Base-by-base conservation (phyloP, 208 protist species). In the Plasmodiophora brassicae region DNA sequence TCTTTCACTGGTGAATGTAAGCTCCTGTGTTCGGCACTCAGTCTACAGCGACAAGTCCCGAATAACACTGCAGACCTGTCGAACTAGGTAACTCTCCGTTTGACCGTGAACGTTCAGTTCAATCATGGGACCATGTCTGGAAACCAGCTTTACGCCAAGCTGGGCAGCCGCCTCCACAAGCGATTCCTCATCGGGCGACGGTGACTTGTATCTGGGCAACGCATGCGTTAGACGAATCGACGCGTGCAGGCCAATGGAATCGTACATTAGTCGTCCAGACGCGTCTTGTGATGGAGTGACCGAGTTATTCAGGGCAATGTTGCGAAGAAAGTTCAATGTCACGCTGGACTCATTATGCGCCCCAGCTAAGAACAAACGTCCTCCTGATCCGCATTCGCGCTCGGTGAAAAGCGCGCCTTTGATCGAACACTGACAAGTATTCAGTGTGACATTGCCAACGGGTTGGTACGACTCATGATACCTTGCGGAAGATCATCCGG, bases 141-240 rank as follows among this genome's bases (percentile, higher is more conserved):
- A 28, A 5, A 22, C 1, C 0, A 88, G 44, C 35, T 87, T n/a
- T 28, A 85, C 54, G 25, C 89, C 60, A 0, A 91, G 44, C 28
- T 57, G 43, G 22, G 22, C 53, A 0, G 89, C 88, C 35, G 89
- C 91, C n/a, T 38, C 71, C 1, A 93, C 90, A n/a, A 94, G 87
- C 0, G 91, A 90, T 20, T 84, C 87, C 87, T 94, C 92, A 72
- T 94, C 92, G 41, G 92, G 91, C 8, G 90, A 92, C 54, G 88
- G 46, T 14, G 32, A 44, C 41, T 78, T 78, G n/a, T 78, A 78
- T 5, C 65, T 78, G 65, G 20, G 5, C 65, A 8, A 32, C 10
- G 20, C 14, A 78, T 5, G n/a, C 41, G 20, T 14, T 36, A 14
- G 41, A 36, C 41, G 65, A 78, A 36, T 14, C n/a, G n/a, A n/a